Conservation (phyloP, 331 rosid species). For the Malus hybrid region DNA sequence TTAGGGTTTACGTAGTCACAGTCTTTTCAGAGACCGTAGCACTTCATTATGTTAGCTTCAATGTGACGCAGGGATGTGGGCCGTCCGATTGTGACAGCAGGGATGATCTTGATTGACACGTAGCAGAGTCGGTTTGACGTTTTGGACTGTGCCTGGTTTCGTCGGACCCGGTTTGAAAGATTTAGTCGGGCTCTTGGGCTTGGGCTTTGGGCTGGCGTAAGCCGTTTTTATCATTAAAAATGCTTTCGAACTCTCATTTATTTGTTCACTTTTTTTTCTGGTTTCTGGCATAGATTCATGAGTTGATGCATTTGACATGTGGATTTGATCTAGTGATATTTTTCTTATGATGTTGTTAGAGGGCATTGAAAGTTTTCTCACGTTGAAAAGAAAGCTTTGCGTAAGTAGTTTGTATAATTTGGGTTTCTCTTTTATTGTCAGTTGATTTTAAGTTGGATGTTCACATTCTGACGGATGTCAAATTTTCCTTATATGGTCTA, state of each 20-base stretch:
- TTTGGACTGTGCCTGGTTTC: not conserved
- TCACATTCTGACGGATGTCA: too few species aligned
- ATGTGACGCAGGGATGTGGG: constrained; percentile 27
- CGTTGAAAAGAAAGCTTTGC: not conserved
- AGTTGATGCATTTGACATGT: not conserved
- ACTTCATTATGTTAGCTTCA: constrained; percentile 17
- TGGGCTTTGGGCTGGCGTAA: not conserved
- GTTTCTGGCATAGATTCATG: not conserved
- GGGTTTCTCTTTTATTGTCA: too few species aligned
- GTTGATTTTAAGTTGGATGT: too few species aligned
- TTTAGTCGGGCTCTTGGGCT: not conserved
- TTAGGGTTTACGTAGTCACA: constrained; percentile 15
- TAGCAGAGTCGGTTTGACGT: not conserved
- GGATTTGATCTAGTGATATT: too few species aligned
- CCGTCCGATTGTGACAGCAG: constrained; percentile 27
- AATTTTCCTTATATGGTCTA: too few species aligned
- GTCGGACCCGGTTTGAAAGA: not conserved
- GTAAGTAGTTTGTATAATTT: too few species aligned
- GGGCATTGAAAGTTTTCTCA: not conserved
- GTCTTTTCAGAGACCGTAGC: constrained; percentile 11
- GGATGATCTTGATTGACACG: not conserved
- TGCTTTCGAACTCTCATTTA: not conserved
- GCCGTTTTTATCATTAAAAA: not conserved
- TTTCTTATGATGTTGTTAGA: too few species aligned
- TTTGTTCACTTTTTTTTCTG: not conserved